A percentile compares a stretch with the other conserved stretches of the same genome.
Conservation (phyloP, 2,329 filamentous ascomycete genomes). For the Alternaria arborescens region DNA sequence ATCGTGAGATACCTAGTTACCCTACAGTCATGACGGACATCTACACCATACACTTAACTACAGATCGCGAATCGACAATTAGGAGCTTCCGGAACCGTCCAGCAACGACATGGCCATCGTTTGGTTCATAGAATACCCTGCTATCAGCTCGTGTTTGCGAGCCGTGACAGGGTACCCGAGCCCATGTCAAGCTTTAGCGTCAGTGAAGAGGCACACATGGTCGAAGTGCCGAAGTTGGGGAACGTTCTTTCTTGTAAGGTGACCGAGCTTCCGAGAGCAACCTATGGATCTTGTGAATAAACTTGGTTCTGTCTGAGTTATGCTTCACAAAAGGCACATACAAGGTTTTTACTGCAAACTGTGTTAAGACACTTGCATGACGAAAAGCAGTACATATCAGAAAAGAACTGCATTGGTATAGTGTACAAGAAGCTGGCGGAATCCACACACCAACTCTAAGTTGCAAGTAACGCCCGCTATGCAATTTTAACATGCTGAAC, state of each 20-base stretch:
- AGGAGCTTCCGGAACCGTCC: neutral
- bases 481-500: constrained; percentile 11
- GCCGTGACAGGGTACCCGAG: too few species aligned
- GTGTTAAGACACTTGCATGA: neutral
- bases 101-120: too few species aligned
- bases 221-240: neutral
- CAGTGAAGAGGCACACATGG: neutral
- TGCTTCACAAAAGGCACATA: neutral
- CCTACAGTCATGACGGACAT: too few species aligned
- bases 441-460: neutral
- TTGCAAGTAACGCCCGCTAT: constrained; percentile 19
- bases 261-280: neutral
- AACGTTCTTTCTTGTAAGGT: neutral
- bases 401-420: neutral
- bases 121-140: too few species aligned
- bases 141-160: too few species aligned
- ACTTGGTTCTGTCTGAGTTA: neutral
- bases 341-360: neutral
- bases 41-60: too few species aligned
- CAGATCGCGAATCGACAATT: too few species aligned
- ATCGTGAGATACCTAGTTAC: too few species aligned
- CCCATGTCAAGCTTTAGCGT: too few species aligned
- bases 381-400: neutral
- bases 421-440: constrained; percentile 6
- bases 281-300: neutral